These are phyloP conservation scores for Fusarium sp. DNA, from an alignment of 2,329 filamentous ascomycete genomes.

Conservation along the genomic window DNA sequence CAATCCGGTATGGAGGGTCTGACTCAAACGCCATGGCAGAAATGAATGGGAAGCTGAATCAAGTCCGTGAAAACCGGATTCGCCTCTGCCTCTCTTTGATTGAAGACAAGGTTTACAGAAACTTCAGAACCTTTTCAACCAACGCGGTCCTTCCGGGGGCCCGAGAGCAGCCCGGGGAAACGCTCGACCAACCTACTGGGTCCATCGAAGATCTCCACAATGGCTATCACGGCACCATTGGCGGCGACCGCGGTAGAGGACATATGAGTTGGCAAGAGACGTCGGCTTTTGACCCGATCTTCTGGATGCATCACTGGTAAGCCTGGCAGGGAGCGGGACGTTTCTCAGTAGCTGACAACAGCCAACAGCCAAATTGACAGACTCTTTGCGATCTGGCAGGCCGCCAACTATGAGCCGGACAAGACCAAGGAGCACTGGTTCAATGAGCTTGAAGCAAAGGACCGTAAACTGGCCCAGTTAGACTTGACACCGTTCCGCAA, in stretches of 20 bases:
- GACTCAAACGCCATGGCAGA: fast-evolving
- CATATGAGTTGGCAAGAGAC: background rate
- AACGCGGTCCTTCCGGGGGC: background rate
- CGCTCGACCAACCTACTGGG: fast-evolving
- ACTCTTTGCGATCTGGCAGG: background rate
- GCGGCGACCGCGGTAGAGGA: fast-evolving
- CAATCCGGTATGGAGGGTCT: fast-evolving
- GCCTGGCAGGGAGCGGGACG: background rate
- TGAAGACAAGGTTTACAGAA: background rate
- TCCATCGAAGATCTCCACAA: fast-evolving
- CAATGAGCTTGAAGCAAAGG: background rate
- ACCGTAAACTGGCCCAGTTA: fast-evolving
- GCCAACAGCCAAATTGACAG: background rate
- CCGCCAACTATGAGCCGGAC: background rate
- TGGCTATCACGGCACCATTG: fast-evolving
- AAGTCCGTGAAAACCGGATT: fast-evolving
- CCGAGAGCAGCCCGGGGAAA: fast-evolving
- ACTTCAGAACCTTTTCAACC: background rate
- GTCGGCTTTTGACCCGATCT: background rate
- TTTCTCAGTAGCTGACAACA: background rate
- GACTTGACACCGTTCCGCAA: background rate
- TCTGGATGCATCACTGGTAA: background rate
- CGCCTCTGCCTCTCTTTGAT: fast-evolving
- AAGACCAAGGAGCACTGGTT: background rate
- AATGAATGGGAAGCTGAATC: fast-evolving